Conservation (phyloP, 768 basidiomycete genomes). For the Paxillus ammoniavirescens region DNA sequence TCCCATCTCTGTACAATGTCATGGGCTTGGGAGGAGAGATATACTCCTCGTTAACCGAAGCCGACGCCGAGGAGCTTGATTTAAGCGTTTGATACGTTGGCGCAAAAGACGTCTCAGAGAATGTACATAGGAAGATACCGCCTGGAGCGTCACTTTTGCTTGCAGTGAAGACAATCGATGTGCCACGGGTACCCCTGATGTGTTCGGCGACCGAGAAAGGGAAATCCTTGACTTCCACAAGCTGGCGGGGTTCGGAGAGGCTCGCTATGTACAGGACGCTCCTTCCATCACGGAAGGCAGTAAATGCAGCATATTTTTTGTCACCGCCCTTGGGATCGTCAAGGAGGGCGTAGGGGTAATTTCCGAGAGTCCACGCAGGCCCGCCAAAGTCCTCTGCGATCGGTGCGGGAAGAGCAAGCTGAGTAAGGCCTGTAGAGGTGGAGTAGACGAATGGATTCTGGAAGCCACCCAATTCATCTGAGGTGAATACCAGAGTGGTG, state of each 20-base stretch:
- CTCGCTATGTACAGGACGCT: slow-evolving; percentile 34
- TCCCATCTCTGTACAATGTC: slow-evolving; percentile 35
- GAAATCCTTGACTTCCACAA: slow-evolving; percentile 27
- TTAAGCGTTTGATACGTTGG: slow-evolving; percentile 22
- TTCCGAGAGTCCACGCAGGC: slow-evolving; percentile 56
- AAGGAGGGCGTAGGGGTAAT: slow-evolving; percentile 46
- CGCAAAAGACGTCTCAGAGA: slow-evolving; percentile 22
- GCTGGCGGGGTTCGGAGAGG: slow-evolving; percentile 21
- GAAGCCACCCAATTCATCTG: slow-evolving; percentile 58
- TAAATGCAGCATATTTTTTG: slow-evolving; percentile 25
- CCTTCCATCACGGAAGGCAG: slow-evolving; percentile 33
- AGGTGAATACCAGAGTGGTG: slow-evolving; percentile 58
- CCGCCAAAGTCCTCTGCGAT: slow-evolving; percentile 54
- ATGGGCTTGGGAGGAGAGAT: slow-evolving; percentile 52
- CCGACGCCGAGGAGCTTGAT: slow-evolving; percentile 21
- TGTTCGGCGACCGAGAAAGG: slow-evolving; percentile 31
- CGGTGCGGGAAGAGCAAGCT: slow-evolving; percentile 36
- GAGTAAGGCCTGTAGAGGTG: slow-evolving; percentile 26
- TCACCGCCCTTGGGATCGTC: slow-evolving; percentile 27
- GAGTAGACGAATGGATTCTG: slow-evolving; percentile 65
- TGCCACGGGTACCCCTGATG: slow-evolving; percentile 24
- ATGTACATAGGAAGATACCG: slow-evolving; percentile 29
- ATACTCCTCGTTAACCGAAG: slow-evolving; percentile 17
- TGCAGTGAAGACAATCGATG: slow-evolving; percentile 34
- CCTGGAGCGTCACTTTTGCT: slow-evolving; percentile 30